These are phyloP conservation scores for Alternaria sp. DNA, from an alignment of 2,329 filamentous ascomycete genomes.

Conservation along the genomic window DNA sequence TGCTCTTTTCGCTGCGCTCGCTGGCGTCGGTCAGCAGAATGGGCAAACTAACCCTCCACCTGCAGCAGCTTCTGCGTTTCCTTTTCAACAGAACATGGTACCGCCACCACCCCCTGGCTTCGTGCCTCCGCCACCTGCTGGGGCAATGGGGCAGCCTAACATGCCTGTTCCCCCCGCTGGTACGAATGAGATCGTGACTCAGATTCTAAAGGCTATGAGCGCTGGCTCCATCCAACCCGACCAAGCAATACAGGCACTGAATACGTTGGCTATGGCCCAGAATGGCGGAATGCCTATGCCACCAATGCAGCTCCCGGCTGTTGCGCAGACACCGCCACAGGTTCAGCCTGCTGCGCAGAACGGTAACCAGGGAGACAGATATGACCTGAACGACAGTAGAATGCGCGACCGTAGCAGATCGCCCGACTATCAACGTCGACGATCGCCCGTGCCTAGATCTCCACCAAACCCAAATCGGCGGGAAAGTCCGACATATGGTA, in stretches of 20 bases:
- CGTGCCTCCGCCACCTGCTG: conserved; percentile 36
- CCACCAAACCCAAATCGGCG: conserved; percentile 65
- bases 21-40: conserved; percentile 38
- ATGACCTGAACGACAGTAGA: conserved; percentile 42
- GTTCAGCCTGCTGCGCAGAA: conserved; percentile 25
- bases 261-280: conserved; percentile 35
- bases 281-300: conserved; percentile 35
- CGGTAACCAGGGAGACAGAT: conserved; percentile 30
- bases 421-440: conserved; percentile 70
- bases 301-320: conserved; percentile 28
- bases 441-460: conserved; percentile 60
- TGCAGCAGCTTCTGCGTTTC: conserved; percentile 30
- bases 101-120: conserved; percentile 43
- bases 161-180: conserved; percentile 33
- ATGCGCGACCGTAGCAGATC: conserved; percentile 57
- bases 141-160: conserved; percentile 26
- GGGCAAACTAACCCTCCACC: conserved; percentile 36
- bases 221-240: conserved; percentile 41
- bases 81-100: conserved; percentile 38
- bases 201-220: conserved; percentile 44
- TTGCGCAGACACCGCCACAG: conserved; percentile 20
- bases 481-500: conserved; percentile 73
- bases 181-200: conserved; percentile 36
- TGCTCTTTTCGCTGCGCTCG: conserved; percentile 44
- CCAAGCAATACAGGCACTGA: conserved; percentile 44